Conservation (phyloP, 2,329 filamentous ascomycete species). For the Periconia digitata region DNA sequence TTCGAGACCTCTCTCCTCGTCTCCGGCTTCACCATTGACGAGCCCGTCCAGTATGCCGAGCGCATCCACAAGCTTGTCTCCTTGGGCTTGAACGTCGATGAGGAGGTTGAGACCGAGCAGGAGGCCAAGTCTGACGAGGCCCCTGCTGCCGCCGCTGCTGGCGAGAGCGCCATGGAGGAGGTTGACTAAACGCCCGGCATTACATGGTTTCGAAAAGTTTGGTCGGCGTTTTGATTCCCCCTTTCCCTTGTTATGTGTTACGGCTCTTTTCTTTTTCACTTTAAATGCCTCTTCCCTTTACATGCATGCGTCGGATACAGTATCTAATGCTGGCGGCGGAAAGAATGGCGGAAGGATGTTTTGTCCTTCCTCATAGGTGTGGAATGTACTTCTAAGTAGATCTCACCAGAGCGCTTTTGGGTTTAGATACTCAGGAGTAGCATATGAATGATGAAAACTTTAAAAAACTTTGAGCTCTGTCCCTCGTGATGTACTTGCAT, state of each 20-base stretch:
- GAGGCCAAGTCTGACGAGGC: constrained; percentile 61
- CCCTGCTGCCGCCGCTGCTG: constrained; percentile 64
- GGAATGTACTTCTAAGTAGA: constrained; percentile 39
- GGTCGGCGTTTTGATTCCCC: constrained; percentile 43
- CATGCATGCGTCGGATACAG: constrained; percentile 35
- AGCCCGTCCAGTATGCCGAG: constrained; percentile 96
- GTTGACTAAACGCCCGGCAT: constrained; percentile 71
- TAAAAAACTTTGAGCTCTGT: constrained; percentile 14
- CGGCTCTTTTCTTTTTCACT: constrained; percentile 32
- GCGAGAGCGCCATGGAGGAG: constrained; percentile 99
- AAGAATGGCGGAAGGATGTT: constrained; percentile 38
- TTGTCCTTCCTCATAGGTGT: constrained; percentile 19
- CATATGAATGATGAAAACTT: constrained; percentile 35
- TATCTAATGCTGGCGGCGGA: constrained; percentile 37
- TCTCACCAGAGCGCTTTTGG: constrained; percentile 17
- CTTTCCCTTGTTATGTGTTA: constrained; percentile 36
- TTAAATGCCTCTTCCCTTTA: constrained; percentile 32
- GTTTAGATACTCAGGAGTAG: constrained; percentile 14
- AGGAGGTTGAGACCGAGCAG: constrained; percentile 74
- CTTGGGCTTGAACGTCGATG: constrained; percentile 95
- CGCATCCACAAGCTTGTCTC: constrained; percentile 99
- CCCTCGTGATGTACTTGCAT: background rate
- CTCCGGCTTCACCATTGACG: constrained; percentile 99
- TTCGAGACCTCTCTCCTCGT: constrained; percentile 99
- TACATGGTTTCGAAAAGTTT: constrained; percentile 37